Base-by-base conservation (phyloP, 192 early-diverging fungal genomes). In the Gaertneriomyces semiglobifer region DNA sequence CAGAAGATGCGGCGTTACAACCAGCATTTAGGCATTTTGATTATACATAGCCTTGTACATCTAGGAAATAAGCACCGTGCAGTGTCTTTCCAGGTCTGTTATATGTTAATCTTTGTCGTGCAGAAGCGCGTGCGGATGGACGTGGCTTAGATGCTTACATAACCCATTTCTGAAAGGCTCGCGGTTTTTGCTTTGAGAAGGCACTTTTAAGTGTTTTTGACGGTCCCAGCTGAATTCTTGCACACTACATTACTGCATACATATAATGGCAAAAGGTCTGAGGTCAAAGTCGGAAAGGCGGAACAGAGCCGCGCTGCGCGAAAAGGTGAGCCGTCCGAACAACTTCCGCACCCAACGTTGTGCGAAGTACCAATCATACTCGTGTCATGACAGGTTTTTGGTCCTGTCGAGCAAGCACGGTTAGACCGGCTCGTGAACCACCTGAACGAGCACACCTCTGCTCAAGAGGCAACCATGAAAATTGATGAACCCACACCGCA, bases 251-350 rank as follows among this genome's bases (percentile, higher is more conserved):
- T 2, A 33, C 25, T 33, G 25, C 3, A 52, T 46, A 33, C 20
- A 66, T 18, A 60, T 5, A 59, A 70, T 70, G 69, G 69, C 69
- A 18, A 70, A 70, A 48, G 69, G 69, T 42, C 62, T 70, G 2
- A 47, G 69, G 9, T 70, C 69, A 50, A 70, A 70, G 39, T 58
- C 62, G 33, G 53, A 42, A 57, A 60, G 69, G 4, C 14, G 46
- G 33, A 58, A 58, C 63, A n/a, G 57, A 12, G 44, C 69, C 6
- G 14, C 41, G 12, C 40, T 12, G 44, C 20, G 65, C 43, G 55
- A 33, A 14, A 66, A 19, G 61, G 58, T 58, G 65, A 14, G 63
- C 6, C n/a, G 44, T 69, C 6, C 0, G 38, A 41, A 4, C 16
- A 3, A 20, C 4, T 16, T 66, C 18, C 3, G 2, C 7, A 33